Evolutionary conservation across 2,329 filamentous ascomycete species (phyloP).

Genomic region (Elsinoe australis): DNA sequence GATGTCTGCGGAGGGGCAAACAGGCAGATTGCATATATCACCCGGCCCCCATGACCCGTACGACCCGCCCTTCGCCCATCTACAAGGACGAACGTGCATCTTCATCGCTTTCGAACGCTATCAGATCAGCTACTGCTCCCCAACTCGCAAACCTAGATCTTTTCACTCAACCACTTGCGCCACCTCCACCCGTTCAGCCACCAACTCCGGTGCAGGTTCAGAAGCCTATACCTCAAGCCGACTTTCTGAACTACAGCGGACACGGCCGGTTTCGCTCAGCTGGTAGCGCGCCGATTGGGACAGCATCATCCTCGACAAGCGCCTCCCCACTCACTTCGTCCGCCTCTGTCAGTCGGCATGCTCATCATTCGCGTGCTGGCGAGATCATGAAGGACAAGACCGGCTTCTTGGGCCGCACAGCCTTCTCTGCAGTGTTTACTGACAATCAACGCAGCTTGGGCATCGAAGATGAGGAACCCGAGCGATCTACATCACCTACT

Average conservation of each 20-base stretch:
- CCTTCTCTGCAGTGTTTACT: slow-evolving; percentile 30
- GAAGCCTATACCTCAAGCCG: not conserved
- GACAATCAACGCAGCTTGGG: slow-evolving; percentile 27
- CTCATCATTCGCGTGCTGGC: slow-evolving; percentile 22
- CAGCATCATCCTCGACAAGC: not conserved
- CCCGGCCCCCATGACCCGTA: slow-evolving; percentile 30
- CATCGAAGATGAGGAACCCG: slow-evolving; percentile 22
- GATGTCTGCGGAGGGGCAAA: slow-evolving; percentile 29
- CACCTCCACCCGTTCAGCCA: slow-evolving; percentile 21
- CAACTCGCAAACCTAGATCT: slow-evolving; percentile 16
- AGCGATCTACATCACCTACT: slow-evolving; percentile 22
- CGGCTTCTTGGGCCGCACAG: slow-evolving; percentile 30
- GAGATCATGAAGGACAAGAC: slow-evolving; percentile 25
- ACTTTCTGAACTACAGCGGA: slow-evolving; percentile 14
- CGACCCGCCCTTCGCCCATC: slow-evolving; percentile 20
- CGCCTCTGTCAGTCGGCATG: slow-evolving; percentile 17
- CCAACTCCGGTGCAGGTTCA: slow-evolving; percentile 18
- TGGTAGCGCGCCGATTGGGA: slow-evolving; percentile 1
- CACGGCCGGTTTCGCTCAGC: slow-evolving; percentile 14
- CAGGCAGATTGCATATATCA: slow-evolving; percentile 31
- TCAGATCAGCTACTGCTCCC: slow-evolving; percentile 14
- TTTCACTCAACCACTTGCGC: slow-evolving; percentile 17
- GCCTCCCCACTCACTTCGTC: not conserved
- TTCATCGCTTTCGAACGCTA: slow-evolving; percentile 18
- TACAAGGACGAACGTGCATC: slow-evolving; percentile 13